phyloP scores from a whole-genome alignment of 257 asterid genomes.

The Linderniella brevidens region DNA sequence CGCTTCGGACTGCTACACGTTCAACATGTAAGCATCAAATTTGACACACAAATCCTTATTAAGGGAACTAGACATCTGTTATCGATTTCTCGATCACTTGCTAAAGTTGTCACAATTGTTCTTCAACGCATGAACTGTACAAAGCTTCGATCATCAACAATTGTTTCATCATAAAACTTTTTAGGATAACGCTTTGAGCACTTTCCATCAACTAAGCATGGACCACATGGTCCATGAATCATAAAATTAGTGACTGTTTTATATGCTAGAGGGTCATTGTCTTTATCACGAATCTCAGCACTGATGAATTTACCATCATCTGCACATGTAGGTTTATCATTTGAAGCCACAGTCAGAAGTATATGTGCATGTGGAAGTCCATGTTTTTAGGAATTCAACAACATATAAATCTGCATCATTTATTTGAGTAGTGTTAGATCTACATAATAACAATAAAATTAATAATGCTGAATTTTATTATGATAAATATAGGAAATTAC shows the following conservation, averaged over 20 bases:
- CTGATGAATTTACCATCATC: conserved; percentile 3
- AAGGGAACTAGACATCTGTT: conserved; percentile 4
- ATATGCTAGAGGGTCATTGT: not conserved
- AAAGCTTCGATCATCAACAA: conserved; percentile 6
- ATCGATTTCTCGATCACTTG: not conserved
- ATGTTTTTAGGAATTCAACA: conserved; percentile 8
- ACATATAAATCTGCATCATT: conserved; percentile 6
- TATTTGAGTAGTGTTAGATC: too few relatives aligned
- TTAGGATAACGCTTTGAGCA: conserved; percentile 3
- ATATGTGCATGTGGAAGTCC: conserved; percentile 5
- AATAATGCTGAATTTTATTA: too few relatives aligned
- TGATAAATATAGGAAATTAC: not conserved
- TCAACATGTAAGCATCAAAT: conserved; percentile 1
- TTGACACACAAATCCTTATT: not conserved
- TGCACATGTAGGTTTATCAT: not conserved
- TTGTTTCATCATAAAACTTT: conserved; percentile 1
- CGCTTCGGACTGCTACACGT: not conserved
- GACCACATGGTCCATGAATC: conserved; percentile 7
- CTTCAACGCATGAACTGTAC: not conserved
- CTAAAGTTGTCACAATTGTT: not conserved
- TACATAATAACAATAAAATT: not conserved
- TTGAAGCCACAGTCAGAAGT: not conserved
- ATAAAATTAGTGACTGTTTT: not conserved
- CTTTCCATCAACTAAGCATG: conserved; percentile 4
- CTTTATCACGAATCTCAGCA: conserved; percentile 5